Base-by-base conservation (phyloP, 768 basidiomycete species). In the Psilocybe cubensis region DNA sequence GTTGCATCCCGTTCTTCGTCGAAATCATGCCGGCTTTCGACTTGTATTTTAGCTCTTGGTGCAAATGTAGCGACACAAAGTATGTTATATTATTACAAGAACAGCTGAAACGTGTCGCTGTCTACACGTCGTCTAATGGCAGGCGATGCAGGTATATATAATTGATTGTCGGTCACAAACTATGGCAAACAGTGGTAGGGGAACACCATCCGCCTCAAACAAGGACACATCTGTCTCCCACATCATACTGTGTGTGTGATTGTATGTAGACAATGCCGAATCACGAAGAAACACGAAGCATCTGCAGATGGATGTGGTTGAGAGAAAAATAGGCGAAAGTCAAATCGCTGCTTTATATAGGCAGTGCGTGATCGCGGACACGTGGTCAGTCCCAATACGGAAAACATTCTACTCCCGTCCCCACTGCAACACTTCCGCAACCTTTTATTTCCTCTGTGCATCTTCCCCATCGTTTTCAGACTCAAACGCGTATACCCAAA, bases 191-290 rank as follows among this genome's bases (percentile, higher is more conserved):
- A 74, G 74, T 78, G 82, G 82, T 68, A 47, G 44, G 43, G 25
- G 58, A 52, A 76, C 83, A 78, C 81, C 73, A 77, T 78, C 75
- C 73, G 73, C 89, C 86, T 91, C 89, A 91, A 90, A 91, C 88
- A 72, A 83, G 82, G 85, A 87, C 78, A 48, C 56, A 54, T 68
- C 25, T 25, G 52, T 72, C 63, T 72, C 64, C 72, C 74, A 72
- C 66, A 57, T 50, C 58, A 56, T 35, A 41, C 25, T 24, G 48
- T 55, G 49, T n/a, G n/a, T 33, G 48, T 17, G 29, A 58, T 45
- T 60, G 57, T 61, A 47, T 28, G 56, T 47, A 54, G 23, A 20
- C 47, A 38, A 56, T 51, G 53, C 23, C 4, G 23, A 52, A 41
- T 53, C 52, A 57, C 50, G 41, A 31, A 31, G 53, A 60, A 59